These are phyloP conservation scores for Mycena metata DNA, from an alignment of 768 basidiomycete genomes.

Conservation along the genomic window DNA sequence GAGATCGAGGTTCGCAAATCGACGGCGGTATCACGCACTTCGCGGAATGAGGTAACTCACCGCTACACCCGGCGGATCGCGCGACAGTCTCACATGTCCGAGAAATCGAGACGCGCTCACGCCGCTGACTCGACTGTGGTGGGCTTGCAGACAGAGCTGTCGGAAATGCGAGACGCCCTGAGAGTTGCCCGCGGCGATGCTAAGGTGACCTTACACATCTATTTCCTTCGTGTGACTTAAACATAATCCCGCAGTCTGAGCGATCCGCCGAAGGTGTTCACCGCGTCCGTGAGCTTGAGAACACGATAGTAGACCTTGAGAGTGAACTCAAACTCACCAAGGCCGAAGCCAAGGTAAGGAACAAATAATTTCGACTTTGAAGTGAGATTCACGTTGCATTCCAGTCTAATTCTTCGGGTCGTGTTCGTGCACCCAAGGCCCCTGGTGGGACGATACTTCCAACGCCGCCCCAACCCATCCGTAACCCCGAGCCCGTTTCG, in stretches of 20 bases:
- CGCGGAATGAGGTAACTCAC: slow-evolving; percentile 24
- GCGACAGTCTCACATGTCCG: slow-evolving; percentile 16
- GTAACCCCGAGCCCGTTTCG: not conserved
- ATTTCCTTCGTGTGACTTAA: slow-evolving; percentile 3
- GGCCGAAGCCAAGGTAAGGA: slow-evolving; percentile 15
- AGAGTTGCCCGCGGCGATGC: slow-evolving; percentile 8
- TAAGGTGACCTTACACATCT: slow-evolving; percentile 1
- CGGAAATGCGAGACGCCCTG: slow-evolving; percentile 1
- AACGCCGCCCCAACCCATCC: not conserved
- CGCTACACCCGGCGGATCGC: slow-evolving; percentile 5
- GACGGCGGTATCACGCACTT: slow-evolving; percentile 5
- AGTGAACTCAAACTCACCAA: slow-evolving; percentile 11
- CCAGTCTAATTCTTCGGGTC: slow-evolving; percentile 17
- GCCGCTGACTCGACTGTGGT: slow-evolving; percentile 14
- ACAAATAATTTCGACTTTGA: not conserved
- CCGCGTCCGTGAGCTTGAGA: slow-evolving; percentile 10
- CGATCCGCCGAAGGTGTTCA: not conserved
- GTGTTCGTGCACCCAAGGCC: slow-evolving; percentile 12
- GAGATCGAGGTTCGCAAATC: slow-evolving; percentile 19
- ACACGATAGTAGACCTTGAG: slow-evolving; percentile 5
- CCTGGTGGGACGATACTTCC: not conserved
- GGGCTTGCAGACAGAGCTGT: slow-evolving; percentile 8
- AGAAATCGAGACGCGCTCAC: slow-evolving; percentile 10
- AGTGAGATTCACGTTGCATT: not conserved
- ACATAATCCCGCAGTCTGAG: not conserved